These are phyloP conservation scores for Nepenthes gracilis DNA, from an alignment of 148 eudicot genomes.

Conservation along the genomic window DNA sequence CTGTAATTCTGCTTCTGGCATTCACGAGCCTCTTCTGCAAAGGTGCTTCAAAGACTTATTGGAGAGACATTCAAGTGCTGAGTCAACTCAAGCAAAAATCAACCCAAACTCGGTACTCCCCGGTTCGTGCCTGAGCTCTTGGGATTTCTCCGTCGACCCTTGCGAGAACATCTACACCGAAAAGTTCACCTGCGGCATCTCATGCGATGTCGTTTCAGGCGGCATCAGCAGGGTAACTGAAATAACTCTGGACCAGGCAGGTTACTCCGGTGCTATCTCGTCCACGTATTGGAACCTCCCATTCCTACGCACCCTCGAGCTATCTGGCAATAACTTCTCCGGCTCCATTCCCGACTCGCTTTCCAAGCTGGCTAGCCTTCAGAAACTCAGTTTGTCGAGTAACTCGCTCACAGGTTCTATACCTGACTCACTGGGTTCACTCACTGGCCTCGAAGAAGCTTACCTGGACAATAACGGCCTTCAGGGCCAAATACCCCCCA, in stretches of 20 bases:
- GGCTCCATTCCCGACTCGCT: conserved; percentile 64
- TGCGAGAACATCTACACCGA: conserved; percentile 49
- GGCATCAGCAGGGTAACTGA: conserved; percentile 13
- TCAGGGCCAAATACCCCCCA: conserved; percentile 30
- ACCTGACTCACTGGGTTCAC: conserved; percentile 42
- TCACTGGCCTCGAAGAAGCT: conserved; percentile 42
- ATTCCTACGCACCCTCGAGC: conserved; percentile 14
- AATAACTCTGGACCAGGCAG: conserved; percentile 18
- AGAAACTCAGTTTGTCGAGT: conserved; percentile 30
- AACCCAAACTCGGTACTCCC: conserved; percentile 29
- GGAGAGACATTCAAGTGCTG: conserved; percentile 38
- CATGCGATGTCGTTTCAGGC: conserved; percentile 30
- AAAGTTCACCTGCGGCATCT: conserved; percentile 69
- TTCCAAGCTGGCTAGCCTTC: conserved; percentile 35
- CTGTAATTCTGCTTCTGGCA: too few relatives aligned
- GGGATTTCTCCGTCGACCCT: conserved; percentile 83
- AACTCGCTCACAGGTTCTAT: conserved; percentile 52
- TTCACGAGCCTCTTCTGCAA: too few relatives aligned
- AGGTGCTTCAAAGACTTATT: conserved; percentile 34
- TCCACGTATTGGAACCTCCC: conserved; percentile 12
- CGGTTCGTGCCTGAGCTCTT: conserved; percentile 56
- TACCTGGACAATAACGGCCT: conserved; percentile 45
- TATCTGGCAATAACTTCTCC: conserved; percentile 21
- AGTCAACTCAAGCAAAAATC: conserved; percentile 36
- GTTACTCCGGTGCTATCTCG: conserved; percentile 13